Evolutionary conservation across 257 asterid species (phyloP).

Genomic region (Solanum sitiens): DNA sequence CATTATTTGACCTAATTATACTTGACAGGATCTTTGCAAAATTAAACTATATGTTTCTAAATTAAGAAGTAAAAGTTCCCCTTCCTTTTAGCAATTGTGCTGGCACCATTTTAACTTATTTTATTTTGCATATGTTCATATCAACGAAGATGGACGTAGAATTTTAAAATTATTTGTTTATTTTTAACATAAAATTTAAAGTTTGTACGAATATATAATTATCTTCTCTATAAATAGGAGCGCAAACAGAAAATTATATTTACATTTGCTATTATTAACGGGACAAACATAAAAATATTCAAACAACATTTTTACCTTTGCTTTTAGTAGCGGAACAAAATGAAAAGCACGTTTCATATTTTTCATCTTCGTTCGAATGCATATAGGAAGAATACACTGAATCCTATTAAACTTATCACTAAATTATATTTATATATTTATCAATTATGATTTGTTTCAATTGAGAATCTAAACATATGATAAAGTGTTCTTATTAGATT

Average conservation of each 20-base stretch:
- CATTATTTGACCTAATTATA: too few species aligned
- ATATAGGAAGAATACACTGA: neutral
- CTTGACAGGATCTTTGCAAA: too few species aligned
- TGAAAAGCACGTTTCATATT: neutral
- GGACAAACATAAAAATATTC: neutral
- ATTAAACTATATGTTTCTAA: neutral
- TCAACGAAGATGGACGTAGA: neutral
- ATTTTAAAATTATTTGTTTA: neutral
- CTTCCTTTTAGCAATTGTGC: constrained; percentile 20
- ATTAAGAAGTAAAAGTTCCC: neutral
- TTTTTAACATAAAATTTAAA: too few species aligned
- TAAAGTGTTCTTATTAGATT: neutral
- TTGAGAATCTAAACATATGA: neutral
- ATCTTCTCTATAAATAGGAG: too few species aligned
- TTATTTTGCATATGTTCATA: neutral
- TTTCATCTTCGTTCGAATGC: neutral
- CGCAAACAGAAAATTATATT: too few species aligned
- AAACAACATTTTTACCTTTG: neutral
- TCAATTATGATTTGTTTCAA: neutral
- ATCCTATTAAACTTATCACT: neutral
- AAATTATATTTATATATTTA: neutral
- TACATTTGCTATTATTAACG: too few species aligned
- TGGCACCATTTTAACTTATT: neutral
- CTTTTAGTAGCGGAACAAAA: neutral
- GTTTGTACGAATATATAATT: too few species aligned